These are phyloP conservation scores for Naganishia onofrii DNA, from an alignment of 768 basidiomycete genomes.

Conservation along the genomic window DNA sequence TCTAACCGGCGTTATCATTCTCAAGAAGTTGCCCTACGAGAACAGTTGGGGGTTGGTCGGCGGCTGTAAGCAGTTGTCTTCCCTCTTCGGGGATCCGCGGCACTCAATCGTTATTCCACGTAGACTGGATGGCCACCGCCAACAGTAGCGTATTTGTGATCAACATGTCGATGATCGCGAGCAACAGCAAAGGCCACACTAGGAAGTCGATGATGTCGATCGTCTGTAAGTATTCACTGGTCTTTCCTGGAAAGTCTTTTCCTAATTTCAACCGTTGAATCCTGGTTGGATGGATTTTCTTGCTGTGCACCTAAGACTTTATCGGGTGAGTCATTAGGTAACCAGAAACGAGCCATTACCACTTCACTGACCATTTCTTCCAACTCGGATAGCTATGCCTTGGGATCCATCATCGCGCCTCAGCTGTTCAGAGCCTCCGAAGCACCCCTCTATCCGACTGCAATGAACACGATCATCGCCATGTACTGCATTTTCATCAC, in stretches of 20 bases:
- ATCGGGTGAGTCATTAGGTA: neutral
- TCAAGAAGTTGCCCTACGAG: slow-evolving; percentile 33
- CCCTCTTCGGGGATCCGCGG: neutral
- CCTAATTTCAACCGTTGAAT: too few species aligned
- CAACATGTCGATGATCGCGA: slow-evolving; percentile 36
- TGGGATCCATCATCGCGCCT: slow-evolving; percentile 26
- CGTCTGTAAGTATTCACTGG: slow-evolving; percentile 26
- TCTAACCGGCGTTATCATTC: slow-evolving; percentile 34
- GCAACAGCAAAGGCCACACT: slow-evolving; percentile 40
- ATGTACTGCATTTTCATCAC: slow-evolving; percentile 35
- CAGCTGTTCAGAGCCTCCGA: slow-evolving; percentile 29
- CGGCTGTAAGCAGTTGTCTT: slow-evolving; percentile 23
- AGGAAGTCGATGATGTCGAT: slow-evolving; percentile 36
- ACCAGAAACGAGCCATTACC: neutral
- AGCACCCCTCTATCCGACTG: slow-evolving; percentile 36
- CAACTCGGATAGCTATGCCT: neutral
- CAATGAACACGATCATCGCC: slow-evolving; percentile 35
- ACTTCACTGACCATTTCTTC: neutral
- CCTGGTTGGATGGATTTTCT: neutral
- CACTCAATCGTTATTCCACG: slow-evolving; percentile 11
- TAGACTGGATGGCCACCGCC: slow-evolving; percentile 32
- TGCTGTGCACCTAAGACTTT: neutral
- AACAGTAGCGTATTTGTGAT: slow-evolving; percentile 35
- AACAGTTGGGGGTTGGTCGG: slow-evolving; percentile 36
- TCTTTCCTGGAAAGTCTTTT: too few species aligned